Evolutionary conservation across 2,329 filamentous ascomycete genomes (phyloP).

Genomic region (Coniochaeta sp.): DNA sequence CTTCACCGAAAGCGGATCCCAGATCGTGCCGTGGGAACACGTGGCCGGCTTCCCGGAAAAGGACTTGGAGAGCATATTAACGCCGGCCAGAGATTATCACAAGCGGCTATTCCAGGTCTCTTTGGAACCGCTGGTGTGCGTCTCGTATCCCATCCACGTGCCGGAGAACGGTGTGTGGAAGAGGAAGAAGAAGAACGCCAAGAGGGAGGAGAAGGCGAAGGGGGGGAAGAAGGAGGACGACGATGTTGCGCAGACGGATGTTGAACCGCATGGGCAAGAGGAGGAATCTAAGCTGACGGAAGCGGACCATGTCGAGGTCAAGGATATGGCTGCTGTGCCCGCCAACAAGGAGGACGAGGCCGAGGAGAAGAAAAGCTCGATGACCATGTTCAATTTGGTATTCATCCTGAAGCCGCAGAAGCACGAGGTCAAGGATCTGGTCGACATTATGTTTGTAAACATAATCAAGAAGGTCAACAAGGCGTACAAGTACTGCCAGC

Average conservation of each 20-base stretch:
- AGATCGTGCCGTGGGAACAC: constrained; percentile 62
- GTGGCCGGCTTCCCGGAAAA: constrained; percentile 68
- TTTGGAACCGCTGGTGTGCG: constrained; percentile 70
- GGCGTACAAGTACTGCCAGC: constrained; percentile 87
- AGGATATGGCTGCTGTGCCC: constrained; percentile 21
- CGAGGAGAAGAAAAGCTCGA: constrained; percentile 59
- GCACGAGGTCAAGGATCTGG: constrained; percentile 67
- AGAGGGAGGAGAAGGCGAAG: constrained; percentile 24
- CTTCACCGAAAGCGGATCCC: constrained; percentile 47
- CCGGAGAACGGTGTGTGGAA: constrained; percentile 72
- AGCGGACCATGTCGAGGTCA: constrained; percentile 23
- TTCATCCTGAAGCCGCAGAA: constrained; percentile 80
- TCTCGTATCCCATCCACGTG: constrained; percentile 79
- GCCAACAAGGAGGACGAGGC: constrained; percentile 31
- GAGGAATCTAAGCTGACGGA: constrained; percentile 13
- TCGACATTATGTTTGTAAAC: constrained; percentile 75
- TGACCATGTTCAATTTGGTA: constrained; percentile 98
- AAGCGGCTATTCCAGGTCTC: constrained; percentile 78
- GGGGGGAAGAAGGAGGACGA: constrained; percentile 21
- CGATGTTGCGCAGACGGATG: constrained; percentile 18
- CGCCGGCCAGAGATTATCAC: constrained; percentile 68
- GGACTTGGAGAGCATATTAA: constrained; percentile 73
- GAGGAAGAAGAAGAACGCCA: constrained; percentile 49
- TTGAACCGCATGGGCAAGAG: constrained; percentile 11
- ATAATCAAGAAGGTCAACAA: constrained; percentile 90